Conservation (phyloP, 2,329 filamentous ascomycete species). For the Trichoderma sp. region DNA sequence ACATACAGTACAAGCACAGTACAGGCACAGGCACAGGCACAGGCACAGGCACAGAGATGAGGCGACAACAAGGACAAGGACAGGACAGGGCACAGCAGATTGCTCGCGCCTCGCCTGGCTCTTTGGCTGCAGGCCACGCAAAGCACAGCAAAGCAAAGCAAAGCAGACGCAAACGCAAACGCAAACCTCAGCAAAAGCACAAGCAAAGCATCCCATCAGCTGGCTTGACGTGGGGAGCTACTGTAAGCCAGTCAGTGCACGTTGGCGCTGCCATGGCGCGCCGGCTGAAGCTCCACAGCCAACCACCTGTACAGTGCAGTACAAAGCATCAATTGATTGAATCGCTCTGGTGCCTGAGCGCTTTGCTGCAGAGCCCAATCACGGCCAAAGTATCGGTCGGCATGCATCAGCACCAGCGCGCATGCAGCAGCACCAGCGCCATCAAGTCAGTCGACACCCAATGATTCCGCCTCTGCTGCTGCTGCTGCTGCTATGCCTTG, state of each 20-base stretch:
- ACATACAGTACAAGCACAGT: neutral
- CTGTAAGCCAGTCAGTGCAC: neutral
- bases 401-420: neutral
- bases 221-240: neutral
- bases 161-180: too few relatives aligned
- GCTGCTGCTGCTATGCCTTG: too few relatives aligned
- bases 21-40: neutral
- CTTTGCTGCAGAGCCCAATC: constrained; percentile 14
- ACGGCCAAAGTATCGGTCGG: neutral
- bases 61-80: neutral
- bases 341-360: constrained; percentile 12
- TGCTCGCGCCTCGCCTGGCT: neutral
- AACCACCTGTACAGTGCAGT: neutral
- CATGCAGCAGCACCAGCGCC: neutral
- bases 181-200: neutral
- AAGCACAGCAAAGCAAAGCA: neutral
- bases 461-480: neutral
- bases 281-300: neutral
- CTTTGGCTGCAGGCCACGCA: neutral
- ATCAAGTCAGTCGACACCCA: too few relatives aligned
- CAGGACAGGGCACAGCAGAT: neutral
- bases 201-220: neutral
- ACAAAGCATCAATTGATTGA: too few relatives aligned
- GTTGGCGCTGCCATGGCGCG: neutral
- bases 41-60: neutral